A percentile compares a stretch with the other conserved stretches of the same genome.
These are phyloP conservation scores for Aleurites moluccanus DNA, from an alignment of 441 rosid genomes.

Conservation along the genomic window DNA sequence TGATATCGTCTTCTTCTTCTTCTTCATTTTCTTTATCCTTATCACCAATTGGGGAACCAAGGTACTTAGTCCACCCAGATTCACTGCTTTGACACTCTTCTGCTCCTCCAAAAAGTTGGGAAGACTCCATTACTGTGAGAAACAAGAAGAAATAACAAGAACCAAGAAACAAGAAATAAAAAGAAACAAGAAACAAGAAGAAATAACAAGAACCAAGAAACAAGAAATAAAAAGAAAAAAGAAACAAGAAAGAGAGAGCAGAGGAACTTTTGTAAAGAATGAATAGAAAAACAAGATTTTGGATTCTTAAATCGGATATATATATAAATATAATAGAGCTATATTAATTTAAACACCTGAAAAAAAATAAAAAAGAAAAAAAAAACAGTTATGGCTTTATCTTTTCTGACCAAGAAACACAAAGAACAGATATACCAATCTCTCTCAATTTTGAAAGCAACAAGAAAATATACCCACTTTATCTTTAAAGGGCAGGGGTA, in stretches of 20 bases:
- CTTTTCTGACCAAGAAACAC: conserved; percentile 20
- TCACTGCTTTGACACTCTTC: conserved; percentile 63
- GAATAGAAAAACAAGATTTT: neutral
- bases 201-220: neutral
- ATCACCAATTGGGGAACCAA: conserved; percentile 43
- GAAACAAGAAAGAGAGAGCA: neutral
- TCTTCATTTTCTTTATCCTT: conserved; percentile 22
- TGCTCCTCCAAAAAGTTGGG: conserved; percentile 40
- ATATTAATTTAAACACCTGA: conserved; percentile 10
- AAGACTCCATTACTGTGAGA: conserved; percentile 41
- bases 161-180: neutral
- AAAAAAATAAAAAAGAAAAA: neutral
- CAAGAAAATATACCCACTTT: conserved; percentile 17
- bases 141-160: neutral
- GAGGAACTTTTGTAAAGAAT: neutral
- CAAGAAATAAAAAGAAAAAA: conserved; percentile 6
- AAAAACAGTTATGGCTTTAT: neutral
- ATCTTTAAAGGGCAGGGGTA: conserved; percentile 24
- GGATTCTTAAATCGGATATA: conserved; percentile 32
- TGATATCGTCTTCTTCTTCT: neutral
- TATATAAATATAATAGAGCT: neutral
- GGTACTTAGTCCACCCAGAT: conserved; percentile 77
- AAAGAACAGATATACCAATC: conserved; percentile 32
- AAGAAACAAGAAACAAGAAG: neutral
- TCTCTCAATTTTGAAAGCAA: conserved; percentile 31